phyloP scores from a whole-genome alignment of 306 rosid genomes.

The Vachellia collinsii region DNA sequence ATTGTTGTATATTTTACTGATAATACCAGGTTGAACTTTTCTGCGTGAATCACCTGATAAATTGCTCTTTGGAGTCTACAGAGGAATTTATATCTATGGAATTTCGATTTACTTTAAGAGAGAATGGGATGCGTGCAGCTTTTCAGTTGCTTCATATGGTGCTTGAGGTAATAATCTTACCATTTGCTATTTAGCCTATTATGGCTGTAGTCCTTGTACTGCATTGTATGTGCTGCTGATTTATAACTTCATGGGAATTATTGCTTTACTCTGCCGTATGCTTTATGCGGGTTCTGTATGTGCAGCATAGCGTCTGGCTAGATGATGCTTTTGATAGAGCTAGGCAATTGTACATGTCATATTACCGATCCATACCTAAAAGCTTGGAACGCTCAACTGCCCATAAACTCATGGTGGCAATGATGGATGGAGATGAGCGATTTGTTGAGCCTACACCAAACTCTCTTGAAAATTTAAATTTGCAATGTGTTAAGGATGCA shows the following conservation, averaged over 20 bases:
- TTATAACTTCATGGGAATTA: slow-evolving; percentile 11
- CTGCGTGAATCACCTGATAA: slow-evolving; percentile 93
- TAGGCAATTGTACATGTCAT: slow-evolving; percentile 86
- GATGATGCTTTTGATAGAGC: slow-evolving; percentile 99
- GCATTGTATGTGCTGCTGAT: slow-evolving; percentile 9
- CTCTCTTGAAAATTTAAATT: slow-evolving; percentile 77
- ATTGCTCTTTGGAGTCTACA: slow-evolving; percentile 97
- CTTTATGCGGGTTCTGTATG: slow-evolving; percentile 41
- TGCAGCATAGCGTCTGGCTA: slow-evolving; percentile 98
- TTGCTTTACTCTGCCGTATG: slow-evolving; percentile 19
- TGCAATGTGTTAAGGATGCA: slow-evolving; percentile 87
- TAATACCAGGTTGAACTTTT: slow-evolving; percentile 87
- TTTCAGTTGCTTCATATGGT: slow-evolving; percentile 99
- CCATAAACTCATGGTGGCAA: slow-evolving; percentile 97
- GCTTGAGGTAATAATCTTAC: slow-evolving; percentile 70
- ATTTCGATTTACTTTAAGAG: slow-evolving; percentile 96
- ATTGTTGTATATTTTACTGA: slow-evolving; percentile 32
- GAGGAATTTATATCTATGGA: slow-evolving; percentile 99
- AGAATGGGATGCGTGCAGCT: slow-evolving; percentile 97
- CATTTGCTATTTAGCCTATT: slow-evolving; percentile 16
- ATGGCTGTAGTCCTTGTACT: not conserved
- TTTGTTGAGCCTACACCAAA: slow-evolving; percentile 96
- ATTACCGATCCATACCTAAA: slow-evolving; percentile 96
- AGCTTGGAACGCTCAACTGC: slow-evolving; percentile 99
- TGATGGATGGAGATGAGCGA: slow-evolving; percentile 94